Evolutionary conservation across 2,329 filamentous ascomycete genomes (phyloP).

Genomic region (Pseudopyrenochaeta lycopersici): DNA sequence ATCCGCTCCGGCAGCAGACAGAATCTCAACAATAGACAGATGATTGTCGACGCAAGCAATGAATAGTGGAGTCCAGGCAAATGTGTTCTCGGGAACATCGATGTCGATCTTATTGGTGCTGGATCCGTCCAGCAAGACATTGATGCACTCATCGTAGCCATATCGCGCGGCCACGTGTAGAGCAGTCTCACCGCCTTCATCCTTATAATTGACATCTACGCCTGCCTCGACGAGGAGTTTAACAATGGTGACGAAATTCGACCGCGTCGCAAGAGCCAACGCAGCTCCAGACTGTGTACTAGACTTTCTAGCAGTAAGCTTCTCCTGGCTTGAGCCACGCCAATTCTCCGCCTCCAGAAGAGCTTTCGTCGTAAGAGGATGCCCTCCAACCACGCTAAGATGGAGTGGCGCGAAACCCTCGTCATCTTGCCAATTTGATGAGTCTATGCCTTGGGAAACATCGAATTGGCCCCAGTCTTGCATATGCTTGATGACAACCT

Average conservation of each 20-base stretch:
- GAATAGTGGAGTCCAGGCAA: slow-evolving; percentile 95
- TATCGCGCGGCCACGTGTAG: slow-evolving; percentile 91
- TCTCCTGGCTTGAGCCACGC: slow-evolving; percentile 70
- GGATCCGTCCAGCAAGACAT: slow-evolving; percentile 76
- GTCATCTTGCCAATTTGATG: slow-evolving; percentile 86
- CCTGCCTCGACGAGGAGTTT: slow-evolving; percentile 87
- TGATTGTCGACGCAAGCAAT: slow-evolving; percentile 92
- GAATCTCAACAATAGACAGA: slow-evolving; percentile 74
- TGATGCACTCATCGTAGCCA: slow-evolving; percentile 82
- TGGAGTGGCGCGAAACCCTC: slow-evolving; percentile 93
- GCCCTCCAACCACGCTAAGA: slow-evolving; percentile 89
- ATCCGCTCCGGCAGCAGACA: slow-evolving; percentile 81
- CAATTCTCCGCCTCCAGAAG: slow-evolving; percentile 84
- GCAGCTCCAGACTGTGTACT: slow-evolving; percentile 88
- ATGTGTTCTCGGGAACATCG: slow-evolving; percentile 81
- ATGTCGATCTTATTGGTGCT: slow-evolving; percentile 76
- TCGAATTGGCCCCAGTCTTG: slow-evolving; percentile 89
- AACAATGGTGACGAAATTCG: slow-evolving; percentile 85
- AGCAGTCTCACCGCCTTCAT: slow-evolving; percentile 88
- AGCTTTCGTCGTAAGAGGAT: slow-evolving; percentile 82
- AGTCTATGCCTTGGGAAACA: slow-evolving; percentile 85
- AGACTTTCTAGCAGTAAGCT: slow-evolving; percentile 71
- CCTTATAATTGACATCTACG: slow-evolving; percentile 92
- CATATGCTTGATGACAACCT: slow-evolving; percentile 87
- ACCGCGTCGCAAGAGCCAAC: slow-evolving; percentile 85